These are phyloP conservation scores for Crithidia thermophila DNA, from an alignment of 208 protist species.

Conservation along the genomic window DNA sequence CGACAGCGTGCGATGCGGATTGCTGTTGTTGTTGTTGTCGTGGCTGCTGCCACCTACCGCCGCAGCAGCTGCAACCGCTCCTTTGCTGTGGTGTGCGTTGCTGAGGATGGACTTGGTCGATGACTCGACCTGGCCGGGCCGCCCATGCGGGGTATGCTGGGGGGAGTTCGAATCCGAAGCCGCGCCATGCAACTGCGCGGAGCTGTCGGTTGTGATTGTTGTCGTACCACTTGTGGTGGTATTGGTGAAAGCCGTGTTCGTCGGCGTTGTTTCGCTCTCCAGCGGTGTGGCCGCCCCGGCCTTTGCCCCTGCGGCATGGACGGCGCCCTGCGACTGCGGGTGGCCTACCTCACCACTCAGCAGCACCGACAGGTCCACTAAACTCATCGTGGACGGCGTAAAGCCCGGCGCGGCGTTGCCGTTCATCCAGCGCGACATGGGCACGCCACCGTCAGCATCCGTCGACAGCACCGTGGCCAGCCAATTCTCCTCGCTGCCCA, in stretches of 20 bases:
- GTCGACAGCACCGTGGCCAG: neutral
- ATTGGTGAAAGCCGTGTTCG: too few relatives aligned
- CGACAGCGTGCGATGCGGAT: neutral
- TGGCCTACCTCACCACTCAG: neutral
- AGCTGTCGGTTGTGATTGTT: too few relatives aligned
- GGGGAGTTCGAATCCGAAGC: neutral
- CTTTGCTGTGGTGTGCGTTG: neutral
- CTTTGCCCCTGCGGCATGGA: too few relatives aligned
- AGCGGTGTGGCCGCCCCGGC: too few relatives aligned
- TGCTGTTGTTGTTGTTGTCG: neutral
- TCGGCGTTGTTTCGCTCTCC: too few relatives aligned
- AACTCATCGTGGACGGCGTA: slow-evolving; percentile 4
- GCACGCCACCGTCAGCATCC: neutral
- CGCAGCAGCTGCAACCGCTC: too few relatives aligned
- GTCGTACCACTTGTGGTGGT: too few relatives aligned
- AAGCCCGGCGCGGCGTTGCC: neutral
- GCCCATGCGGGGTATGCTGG: neutral
- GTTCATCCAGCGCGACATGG: neutral
- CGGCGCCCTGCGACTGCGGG: neutral
- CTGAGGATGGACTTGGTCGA: neutral
- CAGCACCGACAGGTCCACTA: slow-evolving; percentile 6
- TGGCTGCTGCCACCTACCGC: too few relatives aligned
- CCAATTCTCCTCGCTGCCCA: slow-evolving; percentile 10
- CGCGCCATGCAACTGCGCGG: too few relatives aligned
- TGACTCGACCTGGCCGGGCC: neutral